Percentiles rank a stretch among this genome's conserved stretches.
phyloP scores from a whole-genome alignment of 495 filamentous ascomycete genomes.

The Daldinia caldariorum region DNA sequence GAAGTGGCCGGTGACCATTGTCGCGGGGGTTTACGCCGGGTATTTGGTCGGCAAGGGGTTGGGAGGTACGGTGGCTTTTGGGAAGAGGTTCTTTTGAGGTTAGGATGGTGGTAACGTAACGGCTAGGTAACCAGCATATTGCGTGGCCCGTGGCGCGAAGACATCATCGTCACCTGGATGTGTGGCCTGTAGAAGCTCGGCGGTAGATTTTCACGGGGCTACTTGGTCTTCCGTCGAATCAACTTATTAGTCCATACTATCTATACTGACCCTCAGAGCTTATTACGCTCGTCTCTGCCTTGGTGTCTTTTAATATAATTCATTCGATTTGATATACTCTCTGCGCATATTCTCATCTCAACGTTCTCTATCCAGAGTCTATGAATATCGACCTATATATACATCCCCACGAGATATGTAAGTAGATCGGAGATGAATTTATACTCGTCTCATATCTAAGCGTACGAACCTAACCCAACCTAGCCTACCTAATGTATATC shows the following conservation, averaged over 20 bases:
- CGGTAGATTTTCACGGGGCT: background rate
- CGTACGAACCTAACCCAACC: background rate
- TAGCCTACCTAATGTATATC: background rate
- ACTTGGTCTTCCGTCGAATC: background rate
- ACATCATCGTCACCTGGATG: background rate
- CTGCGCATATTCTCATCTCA: background rate
- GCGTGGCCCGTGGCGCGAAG: background rate
- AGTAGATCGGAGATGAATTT: background rate
- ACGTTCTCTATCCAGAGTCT: background rate
- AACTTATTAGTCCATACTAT: background rate
- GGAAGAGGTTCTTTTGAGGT: slow-evolving; percentile 49
- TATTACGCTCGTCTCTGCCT: background rate
- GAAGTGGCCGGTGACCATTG: slow-evolving; percentile 92
- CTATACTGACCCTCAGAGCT: background rate
- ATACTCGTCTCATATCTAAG: background rate
- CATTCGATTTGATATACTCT: background rate
- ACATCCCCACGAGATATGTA: background rate
- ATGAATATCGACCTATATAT: no score
- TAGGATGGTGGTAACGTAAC: background rate
- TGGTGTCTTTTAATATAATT: background rate
- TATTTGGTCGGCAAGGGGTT: slow-evolving; percentile 51
- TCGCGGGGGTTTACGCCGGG: slow-evolving; percentile 55
- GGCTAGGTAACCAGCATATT: background rate
- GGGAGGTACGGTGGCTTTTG: slow-evolving; percentile 53
- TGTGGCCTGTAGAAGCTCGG: background rate